These are phyloP conservation scores for Fusarium nygamai DNA, from an alignment of 2,329 filamentous ascomycete species.

Conservation along the genomic window DNA sequence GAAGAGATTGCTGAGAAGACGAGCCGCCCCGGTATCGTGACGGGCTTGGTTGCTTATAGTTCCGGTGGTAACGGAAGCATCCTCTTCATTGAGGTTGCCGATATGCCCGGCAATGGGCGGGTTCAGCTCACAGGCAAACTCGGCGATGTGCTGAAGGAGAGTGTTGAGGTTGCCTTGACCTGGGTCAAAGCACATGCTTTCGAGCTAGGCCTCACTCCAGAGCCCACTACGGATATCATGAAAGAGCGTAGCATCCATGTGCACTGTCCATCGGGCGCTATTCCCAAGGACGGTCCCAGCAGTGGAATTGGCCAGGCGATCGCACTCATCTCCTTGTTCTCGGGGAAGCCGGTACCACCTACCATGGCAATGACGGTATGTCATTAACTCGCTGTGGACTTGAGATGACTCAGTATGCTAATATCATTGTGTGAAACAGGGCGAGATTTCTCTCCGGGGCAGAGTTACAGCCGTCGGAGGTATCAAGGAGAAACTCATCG, in stretches of 20 bases:
- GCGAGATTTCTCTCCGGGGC: constrained; percentile 82
- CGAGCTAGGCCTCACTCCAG: constrained; percentile 83
- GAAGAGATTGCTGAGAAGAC: constrained; percentile 93
- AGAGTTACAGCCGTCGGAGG: constrained; percentile 94
- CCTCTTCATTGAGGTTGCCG: constrained; percentile 96
- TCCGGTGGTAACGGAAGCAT: constrained; percentile 94
- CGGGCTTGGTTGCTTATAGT: constrained; percentile 93
- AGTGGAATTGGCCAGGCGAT: constrained; percentile 95
- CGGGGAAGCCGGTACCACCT: constrained; percentile 84
- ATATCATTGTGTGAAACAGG: constrained; percentile 53
- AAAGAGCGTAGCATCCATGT: constrained; percentile 93
- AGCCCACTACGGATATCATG: constrained; percentile 92
- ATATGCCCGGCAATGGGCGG: constrained; percentile 92
- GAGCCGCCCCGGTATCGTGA: constrained; percentile 89
- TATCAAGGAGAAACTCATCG: constrained; percentile 99
- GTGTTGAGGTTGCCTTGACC: constrained; percentile 91
- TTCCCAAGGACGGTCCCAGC: constrained; percentile 89
- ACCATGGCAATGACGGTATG: constrained; percentile 93
- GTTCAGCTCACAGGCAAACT: constrained; percentile 97
- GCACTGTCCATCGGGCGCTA: constrained; percentile 92
- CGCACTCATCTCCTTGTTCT: constrained; percentile 90
- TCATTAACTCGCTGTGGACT: constrained; percentile 33
- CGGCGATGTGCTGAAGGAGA: constrained; percentile 96
- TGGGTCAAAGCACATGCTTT: constrained; percentile 98
- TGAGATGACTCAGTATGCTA: constrained; percentile 33